Evolutionary conservation across 192 early-diverging fungal species (phyloP), one percentile per base, ranked within the genome.

Genomic region (Podila verticillata): DNA sequence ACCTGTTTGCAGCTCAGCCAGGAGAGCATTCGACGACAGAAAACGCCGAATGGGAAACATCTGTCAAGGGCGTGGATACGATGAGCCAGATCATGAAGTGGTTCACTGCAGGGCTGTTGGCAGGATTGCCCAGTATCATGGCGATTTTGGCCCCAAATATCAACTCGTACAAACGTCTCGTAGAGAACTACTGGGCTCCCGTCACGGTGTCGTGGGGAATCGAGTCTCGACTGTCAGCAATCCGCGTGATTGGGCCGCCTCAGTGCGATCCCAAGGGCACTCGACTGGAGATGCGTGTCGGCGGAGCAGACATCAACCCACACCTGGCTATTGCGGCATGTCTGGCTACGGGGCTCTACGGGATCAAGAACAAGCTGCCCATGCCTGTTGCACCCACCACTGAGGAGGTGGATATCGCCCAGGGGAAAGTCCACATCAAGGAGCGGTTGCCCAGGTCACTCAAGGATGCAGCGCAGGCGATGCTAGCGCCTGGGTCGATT

Each of bases 101-200:
- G 51, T 91, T 90, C 49, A 63, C 82, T 13, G 89, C 87, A 24
- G 91, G 88, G 51, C 74, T 89, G 2, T 61, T 89, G 26, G 67
- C 82, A 36, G 94, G 89, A 17, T 67, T 95, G 34, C 92, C 92
- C 8, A 90, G 88, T 69, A 89, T 93, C 72, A 83, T 93, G 84
- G 87, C 90, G 3, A 83, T 93, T 61, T 77, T 93, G 28, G 93
- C 93, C 3, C 94, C 94, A 1, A 95, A 88, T 31, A 86, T 95
- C 82, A 95, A 95, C 78, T 89, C 88, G 83, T 79, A 96, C 82
- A 96, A 96, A 72, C 90, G 94, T 31, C 73, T 96, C 24, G 91
- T 92, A 17, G 92, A 91, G 80, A 93, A 92, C 77, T 94, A 89
- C 69, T 96, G 94, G 94, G 94, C 94, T 26, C 94, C 94, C 2